Conservation (phyloP, 148 eudicot genomes). For the Hydrangea macrophylla region DNA sequence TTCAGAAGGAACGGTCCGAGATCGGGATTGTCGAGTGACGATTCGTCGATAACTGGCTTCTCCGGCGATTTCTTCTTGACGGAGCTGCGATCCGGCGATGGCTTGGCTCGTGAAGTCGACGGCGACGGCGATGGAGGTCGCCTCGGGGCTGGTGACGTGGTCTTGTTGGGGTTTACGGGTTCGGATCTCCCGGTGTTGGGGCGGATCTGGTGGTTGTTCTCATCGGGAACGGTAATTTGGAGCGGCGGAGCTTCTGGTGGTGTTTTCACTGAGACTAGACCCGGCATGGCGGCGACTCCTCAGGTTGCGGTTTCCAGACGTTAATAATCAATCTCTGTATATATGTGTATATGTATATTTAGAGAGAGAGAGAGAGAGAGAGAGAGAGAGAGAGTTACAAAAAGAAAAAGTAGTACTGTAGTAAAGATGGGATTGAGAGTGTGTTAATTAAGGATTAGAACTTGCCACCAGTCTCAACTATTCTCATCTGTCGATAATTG, state of each 20-base stretch:
- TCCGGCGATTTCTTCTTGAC: slow-evolving; percentile 64
- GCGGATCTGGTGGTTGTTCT: slow-evolving; percentile 41
- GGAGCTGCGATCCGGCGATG: slow-evolving; percentile 83
- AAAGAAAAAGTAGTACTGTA: too few species aligned
- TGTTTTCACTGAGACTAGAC: slow-evolving; percentile 75
- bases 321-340: not conserved
- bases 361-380: not conserved
- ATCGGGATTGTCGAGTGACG: slow-evolving; percentile 91
- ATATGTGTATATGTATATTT: not conserved
- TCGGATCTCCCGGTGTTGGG: slow-evolving; percentile 31
- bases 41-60: slow-evolving; percentile 48
- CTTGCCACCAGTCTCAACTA: slow-evolving; percentile 17
- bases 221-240: slow-evolving; percentile 40
- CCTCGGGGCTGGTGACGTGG: slow-evolving; percentile 43
- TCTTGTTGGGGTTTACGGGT: slow-evolving; percentile 29
- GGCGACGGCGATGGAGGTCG: slow-evolving; percentile 82
- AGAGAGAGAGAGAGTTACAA: not conserved
- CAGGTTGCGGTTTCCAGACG: slow-evolving; percentile 3
- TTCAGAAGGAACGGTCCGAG: slow-evolving; percentile 89
- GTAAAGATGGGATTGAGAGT: too few species aligned
- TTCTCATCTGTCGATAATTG: slow-evolving; percentile 9
- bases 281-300: slow-evolving; percentile 50
- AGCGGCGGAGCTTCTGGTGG: slow-evolving; percentile 62
- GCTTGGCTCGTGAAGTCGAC: slow-evolving; percentile 73
- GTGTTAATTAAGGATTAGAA: slow-evolving; percentile 17